phyloP scores from a whole-genome alignment of 2,329 filamentous ascomycete genomes.

The Didymosphaeria variabile region DNA sequence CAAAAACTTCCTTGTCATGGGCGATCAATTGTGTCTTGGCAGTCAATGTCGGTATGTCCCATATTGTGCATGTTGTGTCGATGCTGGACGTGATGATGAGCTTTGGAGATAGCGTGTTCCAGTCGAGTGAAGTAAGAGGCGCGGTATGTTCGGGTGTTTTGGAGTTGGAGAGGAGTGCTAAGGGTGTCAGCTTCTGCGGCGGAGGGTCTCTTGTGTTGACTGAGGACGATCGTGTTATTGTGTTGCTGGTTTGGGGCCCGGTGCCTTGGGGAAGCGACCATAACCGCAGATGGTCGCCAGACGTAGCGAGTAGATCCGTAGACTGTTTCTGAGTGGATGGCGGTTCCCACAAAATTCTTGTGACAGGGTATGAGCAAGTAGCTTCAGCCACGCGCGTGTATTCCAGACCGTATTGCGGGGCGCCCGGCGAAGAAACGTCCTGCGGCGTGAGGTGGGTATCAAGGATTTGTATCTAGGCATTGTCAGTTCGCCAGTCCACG shows the following conservation, averaged over 20 bases:
- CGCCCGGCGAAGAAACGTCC: constrained; percentile 72
- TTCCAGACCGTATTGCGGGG: constrained; percentile 79
- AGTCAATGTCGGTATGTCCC: constrained; percentile 97
- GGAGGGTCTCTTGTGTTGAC: constrained; percentile 67
- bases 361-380: constrained; percentile 97
- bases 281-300: constrained; percentile 89
- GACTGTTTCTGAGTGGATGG: constrained; percentile 94
- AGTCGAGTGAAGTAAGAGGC: constrained; percentile 93
- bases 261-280: constrained; percentile 80
- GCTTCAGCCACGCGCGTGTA: constrained; percentile 95
- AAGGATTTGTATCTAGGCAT: constrained; percentile 87
- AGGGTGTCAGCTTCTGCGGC: constrained; percentile 85
- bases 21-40: constrained; percentile 98
- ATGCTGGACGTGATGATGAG: constrained; percentile 99
- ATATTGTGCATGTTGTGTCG: constrained; percentile 98
- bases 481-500: constrained; percentile 21
- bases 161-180: constrained; percentile 94
- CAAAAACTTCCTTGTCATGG: constrained; percentile 98
- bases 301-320: constrained; percentile 93
- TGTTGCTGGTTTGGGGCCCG: constrained; percentile 70
- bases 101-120: constrained; percentile 97
- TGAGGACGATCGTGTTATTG: constrained; percentile 71
- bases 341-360: constrained; percentile 93
- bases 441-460: constrained; percentile 83
- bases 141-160: constrained; percentile 99